phyloP scores from a whole-genome alignment of 148 eudicot genomes.

The Limonium bicolor region DNA sequence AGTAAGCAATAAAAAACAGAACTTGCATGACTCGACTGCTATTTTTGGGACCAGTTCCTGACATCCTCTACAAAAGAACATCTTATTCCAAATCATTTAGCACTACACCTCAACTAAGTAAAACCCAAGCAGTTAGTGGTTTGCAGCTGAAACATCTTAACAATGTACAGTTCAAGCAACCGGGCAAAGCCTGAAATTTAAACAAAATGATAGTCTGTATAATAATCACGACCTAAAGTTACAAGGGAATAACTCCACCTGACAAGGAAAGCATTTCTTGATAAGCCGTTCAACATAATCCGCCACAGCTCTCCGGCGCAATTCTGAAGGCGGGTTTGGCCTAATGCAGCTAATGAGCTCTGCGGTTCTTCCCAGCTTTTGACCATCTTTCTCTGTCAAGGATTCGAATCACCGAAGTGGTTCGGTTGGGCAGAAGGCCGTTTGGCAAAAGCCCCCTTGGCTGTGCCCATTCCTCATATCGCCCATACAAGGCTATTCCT shows the following conservation, averaged over 20 bases:
- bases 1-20: too few species aligned
- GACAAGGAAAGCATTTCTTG: slow-evolving; percentile 70
- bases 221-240: too few species aligned
- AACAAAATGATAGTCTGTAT: too few species aligned
- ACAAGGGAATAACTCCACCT: slow-evolving; percentile 26
- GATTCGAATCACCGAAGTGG: slow-evolving; percentile 27
- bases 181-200: too few species aligned
- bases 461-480: slow-evolving; percentile 22
- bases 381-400: slow-evolving; percentile 56
- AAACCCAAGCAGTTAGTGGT: too few species aligned
- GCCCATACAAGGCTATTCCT: slow-evolving; percentile 22
- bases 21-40: too few species aligned
- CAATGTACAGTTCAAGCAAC: too few species aligned
- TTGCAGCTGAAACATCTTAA: too few species aligned
- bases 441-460: slow-evolving; percentile 8
- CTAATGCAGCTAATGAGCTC: slow-evolving; percentile 81
- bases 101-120: too few species aligned
- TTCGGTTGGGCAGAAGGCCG: slow-evolving; percentile 30
- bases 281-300: slow-evolving; percentile 73
- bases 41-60: too few species aligned
- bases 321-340: slow-evolving; percentile 61
- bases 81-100: too few species aligned
- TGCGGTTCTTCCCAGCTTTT: slow-evolving; percentile 60
- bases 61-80: too few species aligned
- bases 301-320: slow-evolving; percentile 68